Evolutionary conservation across 345 rosid genomes (phyloP).

Genomic region (Pugionium cornutum): DNA sequence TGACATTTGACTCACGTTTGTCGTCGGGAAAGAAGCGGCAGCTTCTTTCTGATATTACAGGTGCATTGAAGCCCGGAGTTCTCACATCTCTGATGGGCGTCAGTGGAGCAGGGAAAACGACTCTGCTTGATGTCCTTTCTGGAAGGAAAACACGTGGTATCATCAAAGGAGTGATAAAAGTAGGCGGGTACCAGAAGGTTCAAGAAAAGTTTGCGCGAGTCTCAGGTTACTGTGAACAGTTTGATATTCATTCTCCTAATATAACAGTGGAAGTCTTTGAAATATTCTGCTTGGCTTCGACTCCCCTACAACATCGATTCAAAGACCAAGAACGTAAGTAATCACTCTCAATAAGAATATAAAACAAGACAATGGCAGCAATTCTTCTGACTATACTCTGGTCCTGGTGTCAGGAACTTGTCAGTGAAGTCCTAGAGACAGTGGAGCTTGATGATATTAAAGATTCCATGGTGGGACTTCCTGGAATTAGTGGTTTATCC

Average conservation of each 20-base stretch:
- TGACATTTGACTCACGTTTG: slow-evolving; percentile 19
- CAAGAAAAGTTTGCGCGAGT: slow-evolving; percentile 67
- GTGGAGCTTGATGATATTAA: slow-evolving; percentile 51
- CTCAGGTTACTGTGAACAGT: slow-evolving; percentile 71
- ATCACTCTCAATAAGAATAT: neutral
- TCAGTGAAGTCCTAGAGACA: slow-evolving; percentile 48
- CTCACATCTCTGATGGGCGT: slow-evolving; percentile 72
- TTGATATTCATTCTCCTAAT: slow-evolving; percentile 65
- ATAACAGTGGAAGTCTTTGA: slow-evolving; percentile 56
- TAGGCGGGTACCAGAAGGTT: slow-evolving; percentile 58
- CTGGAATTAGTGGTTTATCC: slow-evolving; percentile 47
- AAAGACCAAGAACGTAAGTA: slow-evolving; percentile 42
- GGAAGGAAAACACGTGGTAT: slow-evolving; percentile 61
- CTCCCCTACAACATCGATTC: slow-evolving; percentile 44
- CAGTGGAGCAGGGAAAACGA: slow-evolving; percentile 75
- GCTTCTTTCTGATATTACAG: slow-evolving; percentile 52
- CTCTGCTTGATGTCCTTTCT: slow-evolving; percentile 67
- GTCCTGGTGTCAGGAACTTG: slow-evolving; percentile 39
- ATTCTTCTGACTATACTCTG: slow-evolving; percentile 7
- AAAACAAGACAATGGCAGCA: neutral
- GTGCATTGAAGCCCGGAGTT: slow-evolving; percentile 65
- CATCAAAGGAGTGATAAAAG: slow-evolving; percentile 56
- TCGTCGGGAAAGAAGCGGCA: slow-evolving; percentile 55
- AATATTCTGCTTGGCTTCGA: slow-evolving; percentile 61
- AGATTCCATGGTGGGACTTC: slow-evolving; percentile 49